These are phyloP conservation scores for Filobasidium floriforme DNA, from an alignment of 768 basidiomycete species.

Conservation along the genomic window DNA sequence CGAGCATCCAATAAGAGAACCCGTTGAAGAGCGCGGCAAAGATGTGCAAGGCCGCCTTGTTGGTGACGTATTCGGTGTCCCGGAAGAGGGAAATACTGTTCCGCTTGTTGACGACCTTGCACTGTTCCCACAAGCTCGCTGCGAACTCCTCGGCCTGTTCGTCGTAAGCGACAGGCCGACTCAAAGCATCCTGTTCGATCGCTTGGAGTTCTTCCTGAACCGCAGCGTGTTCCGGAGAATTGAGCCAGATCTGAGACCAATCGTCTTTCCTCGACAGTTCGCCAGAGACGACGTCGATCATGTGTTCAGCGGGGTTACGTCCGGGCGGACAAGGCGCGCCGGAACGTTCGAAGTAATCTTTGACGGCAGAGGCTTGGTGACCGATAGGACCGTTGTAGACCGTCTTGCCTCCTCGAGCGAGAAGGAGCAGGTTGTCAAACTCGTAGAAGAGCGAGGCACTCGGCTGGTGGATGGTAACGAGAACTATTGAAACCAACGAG, in stretches of 20 bases:
- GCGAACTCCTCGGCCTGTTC: slow-evolving; percentile 34
- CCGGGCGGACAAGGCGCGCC: slow-evolving; percentile 49
- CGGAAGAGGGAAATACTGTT: slow-evolving; percentile 54
- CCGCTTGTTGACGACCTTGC: slow-evolving; percentile 15
- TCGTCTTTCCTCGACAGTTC: slow-evolving; percentile 61
- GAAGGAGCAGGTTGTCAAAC: slow-evolving; percentile 67
- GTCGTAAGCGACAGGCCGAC: slow-evolving; percentile 47
- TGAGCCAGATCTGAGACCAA: slow-evolving; percentile 74
- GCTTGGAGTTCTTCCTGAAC: slow-evolving; percentile 48
- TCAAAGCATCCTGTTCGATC: slow-evolving; percentile 50
- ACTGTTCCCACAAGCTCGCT: slow-evolving; percentile 25
- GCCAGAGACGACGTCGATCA: slow-evolving; percentile 57
- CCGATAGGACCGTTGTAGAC: slow-evolving; percentile 49
- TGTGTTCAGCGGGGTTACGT: slow-evolving; percentile 68
- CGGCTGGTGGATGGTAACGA: slow-evolving; percentile 62
- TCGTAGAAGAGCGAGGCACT: slow-evolving; percentile 65
- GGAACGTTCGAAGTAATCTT: slow-evolving; percentile 13
- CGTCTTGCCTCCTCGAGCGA: slow-evolving; percentile 64
- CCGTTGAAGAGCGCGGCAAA: slow-evolving; percentile 32
- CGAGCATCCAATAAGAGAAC: slow-evolving; percentile 56
- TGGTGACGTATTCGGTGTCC: slow-evolving; percentile 45
- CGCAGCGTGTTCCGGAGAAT: slow-evolving; percentile 53
- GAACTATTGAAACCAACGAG: slow-evolving; percentile 50
- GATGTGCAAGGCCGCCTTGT: slow-evolving; percentile 43
- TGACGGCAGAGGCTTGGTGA: slow-evolving; percentile 15